These are phyloP conservation scores for Tetratostichococcus sp. DNA, from an alignment of 139 green algal species.

Conservation along the genomic window DNA sequence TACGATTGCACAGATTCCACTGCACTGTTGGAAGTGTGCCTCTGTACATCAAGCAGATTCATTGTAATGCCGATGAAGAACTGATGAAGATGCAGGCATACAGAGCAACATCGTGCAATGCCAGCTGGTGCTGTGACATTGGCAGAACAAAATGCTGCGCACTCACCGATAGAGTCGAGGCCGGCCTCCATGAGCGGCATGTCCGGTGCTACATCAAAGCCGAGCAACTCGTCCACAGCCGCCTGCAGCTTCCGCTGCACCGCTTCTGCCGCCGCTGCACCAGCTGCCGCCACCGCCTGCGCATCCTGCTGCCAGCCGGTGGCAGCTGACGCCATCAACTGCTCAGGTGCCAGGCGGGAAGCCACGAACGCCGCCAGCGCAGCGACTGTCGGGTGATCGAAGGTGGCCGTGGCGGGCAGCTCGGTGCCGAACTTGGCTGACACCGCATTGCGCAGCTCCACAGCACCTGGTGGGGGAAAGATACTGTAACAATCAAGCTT, in stretches of 20 bases:
- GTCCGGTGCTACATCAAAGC: constrained; percentile 27
- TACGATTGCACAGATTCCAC: no score
- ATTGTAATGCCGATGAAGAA: no score
- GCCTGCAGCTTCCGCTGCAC: constrained; percentile 13
- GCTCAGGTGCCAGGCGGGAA: neutral
- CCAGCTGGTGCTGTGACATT: no score
- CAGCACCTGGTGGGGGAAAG: constrained; percentile 1
- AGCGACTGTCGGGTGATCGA: constrained; percentile 56
- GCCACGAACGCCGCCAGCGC: constrained; percentile 37
- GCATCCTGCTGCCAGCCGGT: neutral
- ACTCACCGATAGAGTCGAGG: constrained; percentile 35
- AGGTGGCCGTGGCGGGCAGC: constrained; percentile 48
- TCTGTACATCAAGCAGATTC: no score
- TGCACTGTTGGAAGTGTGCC: neutral
- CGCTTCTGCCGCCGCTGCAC: neutral
- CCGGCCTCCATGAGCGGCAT: constrained; percentile 57
- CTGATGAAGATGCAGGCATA: no score
- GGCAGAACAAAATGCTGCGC: no score
- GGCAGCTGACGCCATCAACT: neutral
- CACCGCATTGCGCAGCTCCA: constrained; percentile 37
- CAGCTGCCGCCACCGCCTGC: neutral
- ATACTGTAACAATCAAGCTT: no score
- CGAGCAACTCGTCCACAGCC: constrained; percentile 39
- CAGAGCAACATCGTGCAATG: no score
- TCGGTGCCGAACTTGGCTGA: constrained; percentile 19